A percentile compares a stretch with the other conserved stretches of the same genome.
Evolutionary conservation across 2,329 filamentous ascomycete species (phyloP).

Genomic region (Calonectria pseudoreteaudii): DNA sequence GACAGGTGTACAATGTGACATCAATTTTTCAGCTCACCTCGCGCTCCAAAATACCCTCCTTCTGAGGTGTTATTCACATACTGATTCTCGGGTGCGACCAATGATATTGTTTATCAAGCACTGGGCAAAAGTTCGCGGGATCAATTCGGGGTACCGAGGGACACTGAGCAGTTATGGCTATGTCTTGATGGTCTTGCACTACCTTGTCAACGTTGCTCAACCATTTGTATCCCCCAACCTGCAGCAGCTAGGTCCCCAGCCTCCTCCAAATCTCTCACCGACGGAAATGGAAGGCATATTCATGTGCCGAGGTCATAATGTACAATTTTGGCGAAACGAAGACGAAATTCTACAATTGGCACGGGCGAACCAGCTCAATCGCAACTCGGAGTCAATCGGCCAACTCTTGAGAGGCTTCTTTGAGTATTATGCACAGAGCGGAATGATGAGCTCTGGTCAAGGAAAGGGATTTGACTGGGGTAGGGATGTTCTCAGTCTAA

Average conservation of each 20-base stretch:
- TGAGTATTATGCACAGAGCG: slow-evolving; percentile 80
- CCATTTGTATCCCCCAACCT: slow-evolving; percentile 90
- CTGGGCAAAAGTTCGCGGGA: slow-evolving; percentile 87
- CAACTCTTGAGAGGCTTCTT: slow-evolving; percentile 86
- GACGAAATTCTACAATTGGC: slow-evolving; percentile 74
- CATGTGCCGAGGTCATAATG: slow-evolving; percentile 72
- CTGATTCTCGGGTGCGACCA: slow-evolving; percentile 80
- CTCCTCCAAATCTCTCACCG: slow-evolving; percentile 47
- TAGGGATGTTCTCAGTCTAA: slow-evolving; percentile 81
- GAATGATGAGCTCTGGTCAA: slow-evolving; percentile 62
- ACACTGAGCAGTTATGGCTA: slow-evolving; percentile 92
- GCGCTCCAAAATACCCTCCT: slow-evolving; percentile 87
- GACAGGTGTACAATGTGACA: slow-evolving; percentile 88
- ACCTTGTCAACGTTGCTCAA: slow-evolving; percentile 82
- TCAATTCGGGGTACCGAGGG: slow-evolving; percentile 88
- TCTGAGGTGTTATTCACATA: slow-evolving; percentile 84
- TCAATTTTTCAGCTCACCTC: slow-evolving; percentile 90
- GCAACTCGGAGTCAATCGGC: slow-evolving; percentile 78
- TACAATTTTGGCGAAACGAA: slow-evolving; percentile 85
- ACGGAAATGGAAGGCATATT: slow-evolving; percentile 36
- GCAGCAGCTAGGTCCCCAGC: slow-evolving; percentile 67
- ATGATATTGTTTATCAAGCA: slow-evolving; percentile 90
- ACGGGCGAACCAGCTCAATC: slow-evolving; percentile 67
- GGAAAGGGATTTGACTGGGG: slow-evolving; percentile 81
- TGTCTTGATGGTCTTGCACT: slow-evolving; percentile 92